Evolutionary conservation across 176 grass and related monocot species (phyloP), one percentile per base, ranked within the genome.

Genomic region (Otatea glauca): DNA sequence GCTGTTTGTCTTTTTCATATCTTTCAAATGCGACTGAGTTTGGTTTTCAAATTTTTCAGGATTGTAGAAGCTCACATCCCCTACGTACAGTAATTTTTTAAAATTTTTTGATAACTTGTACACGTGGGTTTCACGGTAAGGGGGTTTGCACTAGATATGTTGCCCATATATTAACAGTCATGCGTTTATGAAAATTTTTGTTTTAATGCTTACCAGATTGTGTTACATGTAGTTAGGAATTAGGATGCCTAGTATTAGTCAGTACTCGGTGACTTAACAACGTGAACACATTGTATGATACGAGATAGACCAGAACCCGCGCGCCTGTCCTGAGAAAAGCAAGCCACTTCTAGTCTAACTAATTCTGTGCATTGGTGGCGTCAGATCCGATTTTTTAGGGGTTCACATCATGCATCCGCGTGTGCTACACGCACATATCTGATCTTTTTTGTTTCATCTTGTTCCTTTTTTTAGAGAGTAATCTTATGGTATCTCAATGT

Each of bases 391-490:
- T 77, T 76, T 77, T 6, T 12, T 10, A 73, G 21, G 37, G 72
- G 45, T 41, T 78, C 65, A 65, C 83, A 65, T 86, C 78, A 55
- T 68, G 82, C 41, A 39, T 65, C 78, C 72, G 72, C 88, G 72
- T 86, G 25, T n/a, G 45, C 45, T 66, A 9, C 78, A 82, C 83
- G 78, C 72, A 29, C 71, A 10, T 55, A 53, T 76, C 72, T 61
- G 43, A 32, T 15, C 1, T 32, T 49, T 80, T 27, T 37, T 55
- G 17, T 54, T 54, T 70, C 47, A 14, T 47, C 70, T 5, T 55
- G 18, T 56, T 67, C 5, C 49, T 13, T 42, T 18, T 59, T 8
- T 10, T 13, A n/a, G 48, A 69, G 43, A 16, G 23, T 23, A 80
- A 24, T 80, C 32, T 54, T 24, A 4, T 24, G 10, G 17, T 17